Evolutionary conservation across 1,284 basidiomycete species (phyloP).

Genomic region (Cryptococcus amylolentus): DNA sequence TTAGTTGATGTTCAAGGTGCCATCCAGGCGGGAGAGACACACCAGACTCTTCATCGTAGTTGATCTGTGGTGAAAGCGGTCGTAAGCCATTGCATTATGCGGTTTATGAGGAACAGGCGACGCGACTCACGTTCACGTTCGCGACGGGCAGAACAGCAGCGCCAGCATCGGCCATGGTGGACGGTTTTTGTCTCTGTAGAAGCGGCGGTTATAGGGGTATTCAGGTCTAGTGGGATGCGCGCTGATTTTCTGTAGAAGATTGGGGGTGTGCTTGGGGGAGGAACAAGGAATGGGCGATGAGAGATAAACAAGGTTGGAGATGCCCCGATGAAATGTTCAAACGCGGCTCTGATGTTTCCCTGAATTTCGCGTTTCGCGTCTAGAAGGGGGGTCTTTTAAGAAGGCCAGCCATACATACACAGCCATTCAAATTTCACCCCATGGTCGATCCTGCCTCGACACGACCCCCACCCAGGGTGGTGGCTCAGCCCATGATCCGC

Average conservation of each 20-base stretch:
- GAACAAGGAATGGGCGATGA: not conserved
- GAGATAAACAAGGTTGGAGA: not conserved
- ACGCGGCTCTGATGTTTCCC: too few relatives aligned
- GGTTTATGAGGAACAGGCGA: not conserved
- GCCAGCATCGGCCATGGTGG: constrained; percentile 19
- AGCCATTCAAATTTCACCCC: too few relatives aligned
- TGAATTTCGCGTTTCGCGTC: too few relatives aligned
- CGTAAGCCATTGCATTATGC: not conserved
- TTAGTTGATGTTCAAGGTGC: not conserved
- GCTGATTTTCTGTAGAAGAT: not conserved
- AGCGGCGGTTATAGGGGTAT: not conserved
- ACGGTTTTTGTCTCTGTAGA: not conserved
- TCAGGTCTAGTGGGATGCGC: not conserved
- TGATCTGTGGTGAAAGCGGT: constrained; percentile 25
- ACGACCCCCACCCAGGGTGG: too few relatives aligned
- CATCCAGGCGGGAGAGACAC: constrained; percentile 3
- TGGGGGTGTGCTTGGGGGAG: not conserved
- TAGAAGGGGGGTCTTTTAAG: too few relatives aligned
- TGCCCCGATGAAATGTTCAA: too few relatives aligned
- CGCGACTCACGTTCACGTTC: constrained; percentile 37
- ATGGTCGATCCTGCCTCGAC: too few relatives aligned
- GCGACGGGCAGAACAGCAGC: constrained; percentile 44
- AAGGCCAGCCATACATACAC: too few relatives aligned
- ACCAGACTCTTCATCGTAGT: constrained; percentile 45
- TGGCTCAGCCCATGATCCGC: too few relatives aligned